These are phyloP conservation scores for Fusarium armeniacum DNA, from an alignment of 2,329 filamentous ascomycete genomes.

Conservation along the genomic window DNA sequence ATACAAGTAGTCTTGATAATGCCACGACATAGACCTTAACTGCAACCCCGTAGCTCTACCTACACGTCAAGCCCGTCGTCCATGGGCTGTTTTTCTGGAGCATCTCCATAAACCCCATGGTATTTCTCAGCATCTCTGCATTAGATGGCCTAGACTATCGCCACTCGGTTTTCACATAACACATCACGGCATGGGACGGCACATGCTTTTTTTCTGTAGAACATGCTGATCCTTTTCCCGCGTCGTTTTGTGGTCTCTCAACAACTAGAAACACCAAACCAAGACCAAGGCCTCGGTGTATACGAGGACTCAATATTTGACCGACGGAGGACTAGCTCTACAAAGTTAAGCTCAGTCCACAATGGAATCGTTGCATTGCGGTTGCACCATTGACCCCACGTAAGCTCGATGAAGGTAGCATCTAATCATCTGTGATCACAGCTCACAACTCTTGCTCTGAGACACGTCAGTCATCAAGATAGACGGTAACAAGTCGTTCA, in stretches of 20 bases:
- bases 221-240: constrained; percentile 24
- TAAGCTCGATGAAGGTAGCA: constrained; percentile 29
- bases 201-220: constrained; percentile 17
- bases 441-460: constrained; percentile 11
- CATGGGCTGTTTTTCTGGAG: constrained; percentile 1
- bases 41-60: constrained; percentile 10
- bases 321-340: constrained; percentile 18
- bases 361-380: not conserved
- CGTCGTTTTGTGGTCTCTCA: constrained; percentile 1
- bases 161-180: constrained; percentile 28
- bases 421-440: constrained; percentile 25
- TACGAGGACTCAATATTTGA: constrained; percentile 1
- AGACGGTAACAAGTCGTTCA: not conserved
- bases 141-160: constrained; percentile 12
- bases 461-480: constrained; percentile 24
- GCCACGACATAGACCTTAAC: not conserved
- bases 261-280: constrained; percentile 25
- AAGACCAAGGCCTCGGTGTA: constrained; percentile 14
- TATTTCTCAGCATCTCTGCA: constrained; percentile 18
- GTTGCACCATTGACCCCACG: constrained; percentile 23
- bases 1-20: not conserved
- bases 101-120: constrained; percentile 31
- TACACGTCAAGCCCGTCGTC: not conserved
- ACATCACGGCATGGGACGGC: constrained; percentile 10
- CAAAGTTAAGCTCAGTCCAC: constrained; percentile 18